These are phyloP conservation scores for Arthrobotrys sinensis DNA, from an alignment of 2,329 filamentous ascomycete species.

Conservation along the genomic window DNA sequence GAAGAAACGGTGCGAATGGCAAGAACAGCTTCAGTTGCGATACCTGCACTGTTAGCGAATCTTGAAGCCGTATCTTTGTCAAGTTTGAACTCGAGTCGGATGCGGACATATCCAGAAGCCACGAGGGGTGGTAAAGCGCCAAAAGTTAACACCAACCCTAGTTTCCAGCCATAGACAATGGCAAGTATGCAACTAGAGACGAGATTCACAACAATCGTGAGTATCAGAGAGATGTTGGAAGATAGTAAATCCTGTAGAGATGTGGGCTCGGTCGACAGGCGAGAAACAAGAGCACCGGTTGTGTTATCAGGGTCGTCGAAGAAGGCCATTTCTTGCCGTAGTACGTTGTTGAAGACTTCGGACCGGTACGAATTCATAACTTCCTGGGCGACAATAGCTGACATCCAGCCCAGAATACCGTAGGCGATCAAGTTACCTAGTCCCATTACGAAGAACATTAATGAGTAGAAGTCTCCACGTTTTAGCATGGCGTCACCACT, in stretches of 20 bases:
- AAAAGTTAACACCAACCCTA: slow-evolving; percentile 67
- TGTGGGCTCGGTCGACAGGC: slow-evolving; percentile 66
- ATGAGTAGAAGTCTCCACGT: slow-evolving; percentile 74
- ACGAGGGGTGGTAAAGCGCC: slow-evolving; percentile 67
- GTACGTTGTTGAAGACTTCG: slow-evolving; percentile 69
- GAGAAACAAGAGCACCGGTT: slow-evolving; percentile 66
- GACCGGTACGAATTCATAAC: slow-evolving; percentile 61
- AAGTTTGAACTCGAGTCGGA: slow-evolving; percentile 74
- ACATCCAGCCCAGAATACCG: slow-evolving; percentile 68
- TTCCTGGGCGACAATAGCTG: slow-evolving; percentile 19
- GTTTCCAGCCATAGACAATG: slow-evolving; percentile 68
- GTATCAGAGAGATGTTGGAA: slow-evolving; percentile 70
- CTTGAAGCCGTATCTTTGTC: slow-evolving; percentile 78
- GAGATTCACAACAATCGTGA: slow-evolving; percentile 70
- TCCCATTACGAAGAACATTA: slow-evolving; percentile 77
- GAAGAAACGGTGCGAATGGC: slow-evolving; percentile 81
- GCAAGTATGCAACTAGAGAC: slow-evolving; percentile 70
- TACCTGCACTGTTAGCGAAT: slow-evolving; percentile 80
- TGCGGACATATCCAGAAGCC: slow-evolving; percentile 66
- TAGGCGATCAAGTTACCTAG: slow-evolving; percentile 72
- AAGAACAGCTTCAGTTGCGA: slow-evolving; percentile 80
- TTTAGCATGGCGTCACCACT: slow-evolving; percentile 66
- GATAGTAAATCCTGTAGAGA: slow-evolving; percentile 72
- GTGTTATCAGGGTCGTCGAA: slow-evolving; percentile 64
- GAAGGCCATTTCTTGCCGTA: slow-evolving; percentile 69